These are phyloP conservation scores for Botryotinia narcissicola DNA, from an alignment of 2,329 filamentous ascomycete genomes.

Conservation along the genomic window DNA sequence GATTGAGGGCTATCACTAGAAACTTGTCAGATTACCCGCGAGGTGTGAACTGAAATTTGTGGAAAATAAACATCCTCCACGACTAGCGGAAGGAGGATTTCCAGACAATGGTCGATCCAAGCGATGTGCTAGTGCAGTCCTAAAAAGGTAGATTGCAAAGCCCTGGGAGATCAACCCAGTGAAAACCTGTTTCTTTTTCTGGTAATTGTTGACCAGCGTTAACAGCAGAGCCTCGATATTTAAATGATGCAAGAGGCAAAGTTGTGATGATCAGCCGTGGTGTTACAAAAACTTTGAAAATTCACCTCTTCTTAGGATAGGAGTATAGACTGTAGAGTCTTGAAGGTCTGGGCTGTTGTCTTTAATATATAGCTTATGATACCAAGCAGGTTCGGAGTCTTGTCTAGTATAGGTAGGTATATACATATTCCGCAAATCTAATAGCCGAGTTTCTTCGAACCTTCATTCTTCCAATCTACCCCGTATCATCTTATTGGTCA, in stretches of 20 bases:
- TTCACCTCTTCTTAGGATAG: no score
- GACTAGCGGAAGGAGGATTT: not conserved
- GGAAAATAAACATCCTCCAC: not conserved
- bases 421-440: not conserved
- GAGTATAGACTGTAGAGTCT: not conserved
- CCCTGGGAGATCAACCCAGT: not conserved
- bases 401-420: not conserved
- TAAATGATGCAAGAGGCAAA: not conserved
- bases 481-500: not conserved
- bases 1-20: not conserved
- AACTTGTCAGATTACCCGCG: not conserved
- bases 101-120: not conserved
- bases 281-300: not conserved
- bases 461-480: not conserved
- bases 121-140: not conserved
- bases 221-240: not conserved
- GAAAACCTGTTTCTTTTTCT: no score
- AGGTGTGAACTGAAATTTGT: not conserved
- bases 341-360: not conserved
- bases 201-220: not conserved
- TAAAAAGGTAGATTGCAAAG: not conserved
- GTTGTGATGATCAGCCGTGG: not conserved
- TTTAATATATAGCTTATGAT: not conserved
- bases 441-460: not conserved
- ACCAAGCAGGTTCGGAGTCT: not conserved